Evolutionary conservation across 148 eudicot genomes (phyloP).

Genomic region (Amaranthus cruentus): DNA sequence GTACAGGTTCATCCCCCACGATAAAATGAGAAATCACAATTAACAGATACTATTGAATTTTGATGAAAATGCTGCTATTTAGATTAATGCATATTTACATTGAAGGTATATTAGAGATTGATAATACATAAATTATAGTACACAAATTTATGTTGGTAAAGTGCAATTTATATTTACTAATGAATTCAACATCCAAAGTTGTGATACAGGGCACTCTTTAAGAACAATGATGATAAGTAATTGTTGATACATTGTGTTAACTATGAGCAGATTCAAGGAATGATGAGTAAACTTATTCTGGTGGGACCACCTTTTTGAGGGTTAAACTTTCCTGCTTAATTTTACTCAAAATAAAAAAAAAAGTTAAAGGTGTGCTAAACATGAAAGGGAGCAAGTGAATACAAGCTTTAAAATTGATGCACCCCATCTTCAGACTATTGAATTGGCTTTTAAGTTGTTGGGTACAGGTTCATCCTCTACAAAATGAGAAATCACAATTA

Average conservation of each 20-base stretch:
- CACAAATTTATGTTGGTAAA: conserved; percentile 23
- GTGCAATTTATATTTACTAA: conserved; percentile 44
- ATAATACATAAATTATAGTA: conserved; percentile 12
- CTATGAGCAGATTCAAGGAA: conserved; percentile 6
- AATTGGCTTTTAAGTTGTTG: conserved; percentile 22
- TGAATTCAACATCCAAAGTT: conserved; percentile 53
- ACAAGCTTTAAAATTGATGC: neutral
- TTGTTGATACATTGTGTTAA: conserved; percentile 28
- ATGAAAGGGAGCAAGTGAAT: neutral
- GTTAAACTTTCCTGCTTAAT: neutral
- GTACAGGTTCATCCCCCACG: conserved; percentile 19
- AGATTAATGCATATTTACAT: conserved; percentile 7
- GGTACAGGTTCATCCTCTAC: conserved; percentile 19
- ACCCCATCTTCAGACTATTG: conserved; percentile 18
- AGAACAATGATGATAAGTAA: conserved; percentile 39
- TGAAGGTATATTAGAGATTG: conserved; percentile 20
- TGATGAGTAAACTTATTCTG: neutral
- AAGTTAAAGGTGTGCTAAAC: neutral
- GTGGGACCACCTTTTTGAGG: too few species aligned
- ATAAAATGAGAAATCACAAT: conserved; percentile 3
- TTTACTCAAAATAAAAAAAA: neutral
- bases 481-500: conserved; percentile 7
- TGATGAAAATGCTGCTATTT: conserved; percentile 23
- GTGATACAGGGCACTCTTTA: conserved; percentile 58
- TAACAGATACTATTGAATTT: conserved; percentile 5